Evolutionary conservation across 1,139 yeast species (phyloP).

Genomic region (Yamadazyma epiphylla): DNA sequence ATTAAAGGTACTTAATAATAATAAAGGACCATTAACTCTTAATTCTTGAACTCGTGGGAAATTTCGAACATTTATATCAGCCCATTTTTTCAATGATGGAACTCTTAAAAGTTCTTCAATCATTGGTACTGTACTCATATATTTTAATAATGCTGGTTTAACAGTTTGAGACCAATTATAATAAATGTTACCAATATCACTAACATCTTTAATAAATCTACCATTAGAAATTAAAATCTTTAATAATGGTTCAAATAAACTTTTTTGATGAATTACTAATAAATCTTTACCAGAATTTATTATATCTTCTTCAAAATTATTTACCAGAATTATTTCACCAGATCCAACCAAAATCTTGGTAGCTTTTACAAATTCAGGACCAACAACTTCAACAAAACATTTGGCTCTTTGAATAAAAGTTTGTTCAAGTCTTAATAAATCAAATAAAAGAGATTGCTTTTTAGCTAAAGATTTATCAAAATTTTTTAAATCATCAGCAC

Average conservation of each 20-base stretch:
- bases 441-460: slow-evolving; percentile 75
- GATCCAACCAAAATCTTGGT: slow-evolving; percentile 43
- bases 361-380: slow-evolving; percentile 43
- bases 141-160: slow-evolving; percentile 49
- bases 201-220: slow-evolving; percentile 53
- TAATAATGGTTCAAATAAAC: slow-evolving; percentile 52
- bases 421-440: slow-evolving; percentile 70
- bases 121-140: slow-evolving; percentile 48
- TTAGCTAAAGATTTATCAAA: slow-evolving; percentile 55
- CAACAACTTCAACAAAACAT: slow-evolving; percentile 53
- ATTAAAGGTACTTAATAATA: slow-evolving; percentile 72
- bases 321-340: slow-evolving; percentile 25
- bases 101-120: slow-evolving; percentile 31
- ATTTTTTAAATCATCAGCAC: slow-evolving; percentile 52
- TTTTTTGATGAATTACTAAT: slow-evolving; percentile 53
- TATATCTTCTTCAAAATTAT: slow-evolving; percentile 58
- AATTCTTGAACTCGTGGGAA: slow-evolving; percentile 41
- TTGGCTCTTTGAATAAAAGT: slow-evolving; percentile 67
- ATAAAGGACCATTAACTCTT: slow-evolving; percentile 52
- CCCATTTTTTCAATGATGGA: slow-evolving; percentile 51
- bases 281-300: slow-evolving; percentile 61
- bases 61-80: slow-evolving; percentile 39
- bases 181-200: slow-evolving; percentile 58
- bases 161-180: slow-evolving; percentile 60
- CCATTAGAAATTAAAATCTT: slow-evolving; percentile 50